Evolutionary conservation across 148 eudicot genomes (phyloP).

Genomic region (Rheum nobile): DNA sequence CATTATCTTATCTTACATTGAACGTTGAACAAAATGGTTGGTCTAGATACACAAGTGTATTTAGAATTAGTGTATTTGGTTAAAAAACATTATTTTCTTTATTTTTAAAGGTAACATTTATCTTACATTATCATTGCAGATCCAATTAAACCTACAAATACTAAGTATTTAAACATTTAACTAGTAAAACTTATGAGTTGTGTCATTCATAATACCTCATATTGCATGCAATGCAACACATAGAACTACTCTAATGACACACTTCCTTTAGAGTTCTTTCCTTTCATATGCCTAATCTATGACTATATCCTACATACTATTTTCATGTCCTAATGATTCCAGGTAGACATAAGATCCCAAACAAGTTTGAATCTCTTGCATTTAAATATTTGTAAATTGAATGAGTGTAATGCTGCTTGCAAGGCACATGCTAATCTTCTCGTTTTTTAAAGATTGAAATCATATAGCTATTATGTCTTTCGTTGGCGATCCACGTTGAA

Average conservation of each 20-base stretch:
- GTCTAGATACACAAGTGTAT: too few relatives aligned
- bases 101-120: background rate
- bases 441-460: background rate
- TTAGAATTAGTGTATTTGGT: too few relatives aligned
- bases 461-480: background rate
- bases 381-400: background rate
- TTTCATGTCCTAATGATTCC: background rate
- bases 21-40: background rate
- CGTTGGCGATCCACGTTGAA: background rate
- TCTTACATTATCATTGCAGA: background rate
- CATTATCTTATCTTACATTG: background rate
- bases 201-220: too few relatives aligned
- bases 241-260: background rate
- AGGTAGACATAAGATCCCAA: background rate
- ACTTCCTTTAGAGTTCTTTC: background rate
- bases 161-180: background rate
- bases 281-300: background rate
- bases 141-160: background rate
- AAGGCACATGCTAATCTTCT: background rate
- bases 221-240: too few relatives aligned
- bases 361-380: background rate
- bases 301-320: background rate
- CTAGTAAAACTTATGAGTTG: background rate
- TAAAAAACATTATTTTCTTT: background rate
- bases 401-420: background rate